Conservation (phyloP, 768 basidiomycete genomes). For the Hortiboletus flavorubellus region DNA sequence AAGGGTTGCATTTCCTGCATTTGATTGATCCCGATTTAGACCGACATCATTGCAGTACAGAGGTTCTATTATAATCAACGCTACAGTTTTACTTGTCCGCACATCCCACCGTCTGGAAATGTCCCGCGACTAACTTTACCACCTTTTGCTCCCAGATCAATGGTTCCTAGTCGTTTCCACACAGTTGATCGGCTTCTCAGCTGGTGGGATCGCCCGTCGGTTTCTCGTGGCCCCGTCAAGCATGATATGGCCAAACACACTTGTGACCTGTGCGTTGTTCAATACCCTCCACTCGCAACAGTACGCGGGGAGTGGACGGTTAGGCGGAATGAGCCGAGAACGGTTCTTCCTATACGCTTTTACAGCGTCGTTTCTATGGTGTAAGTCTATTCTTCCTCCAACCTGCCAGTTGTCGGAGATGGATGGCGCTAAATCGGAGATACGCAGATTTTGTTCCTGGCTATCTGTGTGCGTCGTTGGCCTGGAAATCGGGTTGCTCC, state of each 20-base stretch:
- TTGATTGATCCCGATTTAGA: conserved; percentile 27
- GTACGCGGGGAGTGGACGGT: conserved; percentile 60
- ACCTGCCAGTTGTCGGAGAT: not conserved
- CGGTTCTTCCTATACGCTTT: conserved; percentile 73
- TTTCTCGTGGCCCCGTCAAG: conserved; percentile 62
- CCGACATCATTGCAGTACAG: conserved; percentile 75
- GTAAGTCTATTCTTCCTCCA: conserved; percentile 31
- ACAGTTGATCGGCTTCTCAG: conserved; percentile 79
- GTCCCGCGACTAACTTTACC: conserved; percentile 4
- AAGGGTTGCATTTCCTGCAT: not conserved
- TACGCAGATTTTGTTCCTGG: conserved; percentile 41
- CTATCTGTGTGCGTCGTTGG: conserved; percentile 36
- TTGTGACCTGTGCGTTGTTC: conserved; percentile 72
- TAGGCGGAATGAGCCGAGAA: conserved; percentile 67
- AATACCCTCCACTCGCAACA: conserved; percentile 73
- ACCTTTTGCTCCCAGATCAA: conserved; percentile 47
- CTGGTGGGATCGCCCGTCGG: conserved; percentile 70
- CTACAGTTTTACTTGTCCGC: conserved; percentile 57
- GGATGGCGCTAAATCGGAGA: conserved; percentile 11
- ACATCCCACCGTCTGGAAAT: not conserved
- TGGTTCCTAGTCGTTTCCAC: conserved; percentile 78
- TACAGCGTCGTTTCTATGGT: conserved; percentile 56
- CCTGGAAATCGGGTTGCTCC: not conserved
- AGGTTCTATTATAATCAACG: conserved; percentile 66
- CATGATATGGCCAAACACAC: conserved; percentile 74